Base-by-base conservation (phyloP, 352 stramenopile genomes). In the Pythium vanterpoolii region DNA sequence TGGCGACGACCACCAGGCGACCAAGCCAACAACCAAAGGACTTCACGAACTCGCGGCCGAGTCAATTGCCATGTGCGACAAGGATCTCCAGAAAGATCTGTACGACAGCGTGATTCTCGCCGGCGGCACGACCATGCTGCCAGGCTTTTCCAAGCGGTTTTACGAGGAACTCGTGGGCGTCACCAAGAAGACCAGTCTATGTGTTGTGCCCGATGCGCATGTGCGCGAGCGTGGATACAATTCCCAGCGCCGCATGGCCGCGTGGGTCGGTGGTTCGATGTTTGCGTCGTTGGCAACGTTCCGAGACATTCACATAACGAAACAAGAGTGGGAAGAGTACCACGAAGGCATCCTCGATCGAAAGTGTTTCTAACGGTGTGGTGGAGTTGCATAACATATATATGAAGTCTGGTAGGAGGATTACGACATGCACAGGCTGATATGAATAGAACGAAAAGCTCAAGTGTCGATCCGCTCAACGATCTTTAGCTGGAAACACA, bases 1-100 rank as follows among this genome's bases (percentile, higher is more conserved):
- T 23, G 89, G 97, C 44, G 93, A 98, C 51, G 97, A 98, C 69
- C 97, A 97, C 62, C 84, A 90, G 5, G 47, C 69, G 30, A 69
- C 72, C n/a, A n/a, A n/a, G n/a, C n/a, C n/a, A 5, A 72, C 76
- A 0, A 71, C 60, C 1, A 88, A 86, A 54, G 76, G 76, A 67
- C 86, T 89, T 66, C 98, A 89, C 83, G 97, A 86, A 78, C 73
- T 78, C 34, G 79, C 74, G 4, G 73, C 71, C 16, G 74, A 90
- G n/a, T 78, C 87, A 51, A 96, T 98, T 46, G 65, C 57, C 40
- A 92, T 93, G 83, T 95, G 86, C 31, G 84, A 95, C 66, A 88
- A 87, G 62, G 84, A 94, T 64, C 70, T 93, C 8, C 84, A 93
- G 64, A 79, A 70, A 14, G 86, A 96, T 51, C 69, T 97, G 33